These are phyloP conservation scores for Neocallimastix lanati DNA, from an alignment of 192 early-diverging fungal species.

Conservation along the genomic window DNA sequence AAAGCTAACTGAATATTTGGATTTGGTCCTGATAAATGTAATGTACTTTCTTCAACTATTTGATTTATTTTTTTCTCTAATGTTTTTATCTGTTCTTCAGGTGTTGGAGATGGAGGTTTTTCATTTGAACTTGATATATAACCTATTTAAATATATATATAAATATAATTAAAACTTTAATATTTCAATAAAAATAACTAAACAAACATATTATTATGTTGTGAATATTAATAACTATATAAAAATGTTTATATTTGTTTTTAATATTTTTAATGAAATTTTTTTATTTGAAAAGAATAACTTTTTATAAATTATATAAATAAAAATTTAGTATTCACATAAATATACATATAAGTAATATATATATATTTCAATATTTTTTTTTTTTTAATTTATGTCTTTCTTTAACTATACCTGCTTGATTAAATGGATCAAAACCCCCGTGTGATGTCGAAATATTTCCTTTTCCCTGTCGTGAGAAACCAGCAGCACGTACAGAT, in stretches of 20 bases:
- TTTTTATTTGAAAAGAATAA: no score
- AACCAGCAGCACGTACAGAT: slow-evolving; percentile 32
- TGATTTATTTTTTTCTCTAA: slow-evolving; percentile 24
- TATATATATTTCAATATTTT: no score
- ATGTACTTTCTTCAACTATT: slow-evolving; percentile 22
- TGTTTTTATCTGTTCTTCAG: slow-evolving; percentile 31
- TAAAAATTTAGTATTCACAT: no score
- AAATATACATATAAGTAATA: no score
- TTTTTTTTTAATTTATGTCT: no score
- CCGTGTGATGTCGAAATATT: slow-evolving; percentile 10
- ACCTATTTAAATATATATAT: not conserved
- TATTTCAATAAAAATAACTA: no score
- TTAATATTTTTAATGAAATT: no score
- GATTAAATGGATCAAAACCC: slow-evolving; percentile 35
- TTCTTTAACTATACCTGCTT: slow-evolving; percentile 29
- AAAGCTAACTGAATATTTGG: slow-evolving; percentile 23
- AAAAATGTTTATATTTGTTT: no score
- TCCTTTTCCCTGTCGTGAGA: slow-evolving; percentile 22
- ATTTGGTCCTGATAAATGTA: slow-evolving; percentile 14
- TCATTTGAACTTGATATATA: slow-evolving; percentile 1
- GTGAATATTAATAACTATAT: no score
- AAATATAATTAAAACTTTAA: no score
- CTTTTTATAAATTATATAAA: no score
- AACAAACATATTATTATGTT: no score
- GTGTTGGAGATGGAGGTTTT: slow-evolving; percentile 11